A percentile compares a stretch with the other conserved stretches of the same genome.
phyloP scores from a whole-genome alignment of 148 eudicot species.

The Rhododendron vialii region DNA sequence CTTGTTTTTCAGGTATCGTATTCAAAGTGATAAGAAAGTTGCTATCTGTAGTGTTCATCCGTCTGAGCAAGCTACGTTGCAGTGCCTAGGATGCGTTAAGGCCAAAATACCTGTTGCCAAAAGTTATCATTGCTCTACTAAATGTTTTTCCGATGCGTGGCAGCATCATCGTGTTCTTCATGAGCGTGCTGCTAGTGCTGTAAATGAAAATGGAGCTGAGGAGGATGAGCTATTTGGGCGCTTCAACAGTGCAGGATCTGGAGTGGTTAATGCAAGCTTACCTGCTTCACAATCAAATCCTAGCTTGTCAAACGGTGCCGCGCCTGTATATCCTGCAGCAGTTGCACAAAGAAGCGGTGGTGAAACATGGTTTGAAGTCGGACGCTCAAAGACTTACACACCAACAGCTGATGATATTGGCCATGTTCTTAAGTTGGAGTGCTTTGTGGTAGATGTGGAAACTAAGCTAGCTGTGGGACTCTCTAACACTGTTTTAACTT shows the following conservation, averaged over 20 bases:
- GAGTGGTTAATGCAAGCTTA: constrained; percentile 41
- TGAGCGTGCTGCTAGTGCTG: constrained; percentile 95
- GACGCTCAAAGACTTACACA: constrained; percentile 76
- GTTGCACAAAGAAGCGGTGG: constrained; percentile 75
- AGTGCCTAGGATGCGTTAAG: constrained; percentile 92
- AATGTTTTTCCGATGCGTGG: constrained; percentile 99
- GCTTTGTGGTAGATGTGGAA: constrained; percentile 87
- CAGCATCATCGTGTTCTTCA: constrained; percentile 96
- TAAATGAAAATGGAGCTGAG: constrained; percentile 82
- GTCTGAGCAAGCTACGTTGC: constrained; percentile 92
- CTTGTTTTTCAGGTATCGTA: constrained; percentile 69
- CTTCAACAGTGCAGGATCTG: constrained; percentile 67
- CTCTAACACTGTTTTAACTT: constrained; percentile 53
- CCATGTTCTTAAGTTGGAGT: constrained; percentile 88
- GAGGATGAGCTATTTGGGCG: constrained; percentile 92
- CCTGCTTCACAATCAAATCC: constrained; percentile 57
- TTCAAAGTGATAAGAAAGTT: constrained; percentile 91
- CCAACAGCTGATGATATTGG: constrained; percentile 96
- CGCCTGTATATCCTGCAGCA: constrained; percentile 65
- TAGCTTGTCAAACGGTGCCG: constrained; percentile 59
- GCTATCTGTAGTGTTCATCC: constrained; percentile 95
- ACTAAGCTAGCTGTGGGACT: constrained; percentile 64
- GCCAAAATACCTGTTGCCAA: constrained; percentile 83
- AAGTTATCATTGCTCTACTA: constrained; percentile 95
- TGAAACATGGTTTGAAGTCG: constrained; percentile 98